Base-by-base conservation (phyloP, 2,329 filamentous ascomycete species). In the Fusarium dimerum region DNA sequence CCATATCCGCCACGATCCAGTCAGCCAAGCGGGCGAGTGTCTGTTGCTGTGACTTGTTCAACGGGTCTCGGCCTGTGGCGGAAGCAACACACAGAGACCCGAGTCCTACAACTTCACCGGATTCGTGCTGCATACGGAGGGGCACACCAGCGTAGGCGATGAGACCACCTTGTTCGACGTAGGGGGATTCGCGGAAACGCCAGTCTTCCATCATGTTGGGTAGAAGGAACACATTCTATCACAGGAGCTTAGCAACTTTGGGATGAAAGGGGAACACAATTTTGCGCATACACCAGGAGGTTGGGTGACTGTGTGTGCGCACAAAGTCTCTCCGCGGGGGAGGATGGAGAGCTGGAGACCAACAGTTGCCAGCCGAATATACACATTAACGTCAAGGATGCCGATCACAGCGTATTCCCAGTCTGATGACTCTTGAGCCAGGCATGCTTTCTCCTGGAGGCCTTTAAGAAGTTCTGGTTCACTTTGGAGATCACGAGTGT, bases 401-500 rank as follows among this genome's bases (percentile, higher is more conserved):
- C 76, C 76, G 6, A 76, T 66, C 16, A 77, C 72, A n/a, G 69
- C 75, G 48, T 71, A 75, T 9, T 78, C 76, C 76, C 76, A 78
- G 8, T 68, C 74, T 6, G 72, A 69, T 1, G 71, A 71, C 18
- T 77, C 70, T 20, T 71, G 65, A 0, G 72, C 73, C 3, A 78
- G 61, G 15, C 67, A 62, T 0, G 74, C 67, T 52, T 77, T 77
- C 26, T 76, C 72, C 26, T 76, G 74, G 4, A 78, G 56, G 1
- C 70, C 68, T 3, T 66, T 67, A 15, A 77, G 62, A 36, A 78
- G 64, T 36, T 76, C 74, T 7, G 55, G 55, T 47, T 78, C 73
- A 8, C 73, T 59, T 11, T 72, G 57, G 9, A 76, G 64, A 5
- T 69, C 69, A 29, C 66, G 65, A 1, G 74, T 75, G 34, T 78